Conservation (phyloP, 2,329 filamentous ascomycete genomes). For the Cladosporium velox region DNA sequence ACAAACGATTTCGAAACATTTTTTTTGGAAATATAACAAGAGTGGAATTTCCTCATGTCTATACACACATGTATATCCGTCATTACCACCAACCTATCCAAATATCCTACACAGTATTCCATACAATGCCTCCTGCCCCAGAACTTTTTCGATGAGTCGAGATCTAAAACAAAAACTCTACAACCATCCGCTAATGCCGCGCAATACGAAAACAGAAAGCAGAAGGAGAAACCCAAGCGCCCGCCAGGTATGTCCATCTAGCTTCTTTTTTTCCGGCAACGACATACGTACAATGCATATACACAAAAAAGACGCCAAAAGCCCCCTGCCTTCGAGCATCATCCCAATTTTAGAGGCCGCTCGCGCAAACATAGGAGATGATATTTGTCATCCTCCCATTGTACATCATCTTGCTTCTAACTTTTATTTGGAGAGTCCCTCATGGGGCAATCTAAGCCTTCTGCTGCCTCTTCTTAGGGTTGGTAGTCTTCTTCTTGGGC, state of each 20-base stretch:
- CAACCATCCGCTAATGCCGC: not conserved
- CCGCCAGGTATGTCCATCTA: not conserved
- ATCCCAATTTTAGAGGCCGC: not conserved
- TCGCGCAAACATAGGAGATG: not conserved
- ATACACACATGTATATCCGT: not conserved
- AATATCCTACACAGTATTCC: not conserved
- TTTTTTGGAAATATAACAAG: not conserved
- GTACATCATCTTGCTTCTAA: not conserved
- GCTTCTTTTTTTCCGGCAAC: not conserved
- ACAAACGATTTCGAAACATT: too few relatives aligned
- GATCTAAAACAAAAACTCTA: not conserved
- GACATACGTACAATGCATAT: not conserved
- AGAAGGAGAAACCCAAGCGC: not conserved
- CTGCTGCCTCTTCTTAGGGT: conserved; percentile 19
- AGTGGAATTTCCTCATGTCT: not conserved
- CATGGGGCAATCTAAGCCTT: conserved; percentile 5
- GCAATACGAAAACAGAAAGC: not conserved
- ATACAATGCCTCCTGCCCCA: not conserved
- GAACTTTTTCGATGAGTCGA: not conserved
- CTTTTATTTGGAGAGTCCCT: not conserved
- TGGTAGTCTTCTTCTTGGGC: conserved; percentile 23
- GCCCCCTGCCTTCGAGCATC: not conserved
- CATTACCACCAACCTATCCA: not conserved
- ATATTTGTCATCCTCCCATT: not conserved
- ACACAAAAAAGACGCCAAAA: not conserved